Conservation (phyloP, 1,284 basidiomycete genomes). For the Sanguinoderma infundibulare region DNA sequence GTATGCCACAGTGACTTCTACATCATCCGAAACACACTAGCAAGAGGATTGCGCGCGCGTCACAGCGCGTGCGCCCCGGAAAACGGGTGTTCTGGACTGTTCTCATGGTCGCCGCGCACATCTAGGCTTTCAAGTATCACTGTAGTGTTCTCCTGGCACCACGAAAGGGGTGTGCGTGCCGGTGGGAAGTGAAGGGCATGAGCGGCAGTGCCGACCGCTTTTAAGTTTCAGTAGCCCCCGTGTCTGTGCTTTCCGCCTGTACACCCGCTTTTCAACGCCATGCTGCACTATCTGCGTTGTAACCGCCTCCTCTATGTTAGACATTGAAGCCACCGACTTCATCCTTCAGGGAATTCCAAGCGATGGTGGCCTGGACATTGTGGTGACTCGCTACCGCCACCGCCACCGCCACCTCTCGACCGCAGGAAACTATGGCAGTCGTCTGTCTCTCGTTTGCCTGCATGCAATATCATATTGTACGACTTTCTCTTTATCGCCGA, state of each 20-base stretch:
- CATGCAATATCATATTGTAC: slow-evolving; percentile 7
- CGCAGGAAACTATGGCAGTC: not conserved
- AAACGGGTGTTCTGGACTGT: too few species aligned
- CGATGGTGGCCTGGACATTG: not conserved
- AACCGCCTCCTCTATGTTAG: not conserved
- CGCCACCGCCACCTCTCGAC: not conserved
- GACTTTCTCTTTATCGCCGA: not conserved
- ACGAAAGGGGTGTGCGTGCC: not conserved
- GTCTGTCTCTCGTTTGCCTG: slow-evolving; percentile 4
- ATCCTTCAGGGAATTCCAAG: not conserved
- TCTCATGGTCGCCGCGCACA: too few species aligned
- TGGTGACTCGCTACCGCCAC: not conserved
- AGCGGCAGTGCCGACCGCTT: not conserved
- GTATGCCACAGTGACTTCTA: too few species aligned
- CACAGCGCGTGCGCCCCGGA: too few species aligned
- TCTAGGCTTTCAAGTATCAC: too few species aligned
- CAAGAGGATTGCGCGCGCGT: too few species aligned
- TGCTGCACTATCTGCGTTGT: not conserved
- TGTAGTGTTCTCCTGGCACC: too few species aligned
- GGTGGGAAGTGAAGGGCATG: not conserved
- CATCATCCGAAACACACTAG: too few species aligned
- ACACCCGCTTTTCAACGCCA: too few species aligned
- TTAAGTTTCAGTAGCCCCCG: too few species aligned
- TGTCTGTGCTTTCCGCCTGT: too few species aligned
- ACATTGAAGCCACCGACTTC: not conserved